These are phyloP conservation scores for Hypoxylon fragiforme DNA, from an alignment of 495 filamentous ascomycete genomes.

Conservation along the genomic window DNA sequence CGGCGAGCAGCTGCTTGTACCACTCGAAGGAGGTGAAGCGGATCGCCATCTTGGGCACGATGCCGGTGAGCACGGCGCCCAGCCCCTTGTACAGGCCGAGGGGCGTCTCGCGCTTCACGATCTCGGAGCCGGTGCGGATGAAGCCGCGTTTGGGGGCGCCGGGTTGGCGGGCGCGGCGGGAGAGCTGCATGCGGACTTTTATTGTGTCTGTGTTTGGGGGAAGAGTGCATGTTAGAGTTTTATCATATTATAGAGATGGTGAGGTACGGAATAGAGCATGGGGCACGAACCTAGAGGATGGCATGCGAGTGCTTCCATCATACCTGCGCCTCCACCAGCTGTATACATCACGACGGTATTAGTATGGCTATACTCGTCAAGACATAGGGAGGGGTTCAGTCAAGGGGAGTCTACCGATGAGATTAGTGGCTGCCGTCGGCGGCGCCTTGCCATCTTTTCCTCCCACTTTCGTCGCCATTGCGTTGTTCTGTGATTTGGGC, in stretches of 20 bases:
- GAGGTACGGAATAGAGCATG: not conserved
- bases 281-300: constrained; percentile 83
- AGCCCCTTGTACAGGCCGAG: constrained; percentile 95
- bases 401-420: constrained; percentile 71
- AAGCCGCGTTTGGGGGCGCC: constrained; percentile 88
- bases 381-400: not conserved
- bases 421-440: constrained; percentile 83
- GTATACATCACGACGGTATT: constrained; percentile 26
- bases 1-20: constrained; percentile 83
- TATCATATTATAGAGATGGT: constrained; percentile 10
- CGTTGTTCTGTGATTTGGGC: constrained; percentile 12
- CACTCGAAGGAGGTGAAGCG: constrained; percentile 96
- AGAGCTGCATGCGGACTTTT: constrained; percentile 99
- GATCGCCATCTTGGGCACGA: constrained; percentile 99
- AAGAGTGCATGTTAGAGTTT: constrained; percentile 1
- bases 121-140: constrained; percentile 81
- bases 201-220: constrained; percentile 68
- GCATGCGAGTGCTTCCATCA: constrained; percentile 98
- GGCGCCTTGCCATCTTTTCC: constrained; percentile 74
- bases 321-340: constrained; percentile 97
- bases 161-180: constrained; percentile 76
- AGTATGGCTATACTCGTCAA: constrained; percentile 20
- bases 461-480: constrained; percentile 51
- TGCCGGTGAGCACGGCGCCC: constrained; percentile 92
- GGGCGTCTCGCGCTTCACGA: constrained; percentile 85